Evolutionary conservation across 2,329 filamentous ascomycete species (phyloP).

Genomic region (Colletotrichum theobromicola): DNA sequence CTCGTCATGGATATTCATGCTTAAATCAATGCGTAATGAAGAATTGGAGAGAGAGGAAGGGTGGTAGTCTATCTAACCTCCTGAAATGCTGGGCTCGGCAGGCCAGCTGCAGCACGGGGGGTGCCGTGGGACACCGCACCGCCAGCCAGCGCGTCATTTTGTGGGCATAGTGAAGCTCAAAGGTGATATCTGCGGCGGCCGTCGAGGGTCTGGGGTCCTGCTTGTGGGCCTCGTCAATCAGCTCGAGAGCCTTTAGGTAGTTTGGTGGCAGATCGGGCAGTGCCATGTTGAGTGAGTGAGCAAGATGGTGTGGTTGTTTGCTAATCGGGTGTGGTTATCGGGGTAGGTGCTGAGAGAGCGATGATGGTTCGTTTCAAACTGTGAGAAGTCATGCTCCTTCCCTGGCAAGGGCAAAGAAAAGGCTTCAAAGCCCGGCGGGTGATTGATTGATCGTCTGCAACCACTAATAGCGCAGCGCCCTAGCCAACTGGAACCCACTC

Average conservation of each 20-base stretch:
- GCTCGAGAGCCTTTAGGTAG: conserved; percentile 60
- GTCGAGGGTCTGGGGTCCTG: conserved; percentile 41
- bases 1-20: not conserved
- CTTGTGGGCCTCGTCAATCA: conserved; percentile 72
- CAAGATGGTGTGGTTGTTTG: not conserved
- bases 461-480: not conserved
- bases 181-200: conserved; percentile 57
- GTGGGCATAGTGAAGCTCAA: conserved; percentile 82
- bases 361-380: conserved; percentile 4
- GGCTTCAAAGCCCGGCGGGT: not conserved
- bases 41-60: not conserved
- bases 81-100: conserved; percentile 86
- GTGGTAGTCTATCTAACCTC: conserved; percentile 44
- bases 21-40: not conserved
- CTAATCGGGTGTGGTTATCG: not conserved
- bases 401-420: not conserved
- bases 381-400: not conserved
- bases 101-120: conserved; percentile 73
- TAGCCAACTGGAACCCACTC: not conserved
- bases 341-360: not conserved
- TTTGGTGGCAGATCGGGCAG: conserved; percentile 40
- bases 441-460: not conserved
- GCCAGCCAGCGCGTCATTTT: conserved; percentile 80
- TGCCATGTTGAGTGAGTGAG: not conserved
- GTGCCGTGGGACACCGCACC: conserved; percentile 63